Evolutionary conservation across 345 rosid species (phyloP), one percentile per base, ranked within the genome.

Genomic region (Dipteronia sinensis): DNA sequence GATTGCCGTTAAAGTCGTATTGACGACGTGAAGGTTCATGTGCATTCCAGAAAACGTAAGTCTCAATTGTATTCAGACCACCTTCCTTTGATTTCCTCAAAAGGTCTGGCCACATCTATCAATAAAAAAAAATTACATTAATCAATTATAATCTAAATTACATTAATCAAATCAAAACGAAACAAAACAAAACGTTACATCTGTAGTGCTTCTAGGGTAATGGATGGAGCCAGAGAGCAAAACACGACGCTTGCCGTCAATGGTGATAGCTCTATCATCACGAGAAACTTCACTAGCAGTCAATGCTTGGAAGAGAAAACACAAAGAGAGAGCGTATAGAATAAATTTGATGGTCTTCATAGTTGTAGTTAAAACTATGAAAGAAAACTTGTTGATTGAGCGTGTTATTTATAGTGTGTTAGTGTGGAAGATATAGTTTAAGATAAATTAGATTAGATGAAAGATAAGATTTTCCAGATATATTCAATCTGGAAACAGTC

Each of bases 31-130:
- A n/a, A 6, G 92, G 92, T 69, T 92, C 93, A 51, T 88, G 97
- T 15, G 73, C 83, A 23, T 93, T 83, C 97, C 93, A 91, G 6
- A 93, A 93, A 10, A 91, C 89, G 23, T 90, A 89, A 0, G 93
- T 91, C 75, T 93, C 92, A 17, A 91, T 77, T 0, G 90, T 84
- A 49, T 89, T 86, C 11, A 91, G 20, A 0, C 97, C 95, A 20
- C 95, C 97, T 16, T 89, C 92, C 69, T 91, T 91, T 0, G 90
- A 82, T 61, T 92, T 90, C 72, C 49, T 80, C 10, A 89, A 85
- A 3, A 92, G 79, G 64, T 84, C 86, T 5, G 94, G 92, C 94
- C 97, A 89, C 97, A 89, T 92, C 94, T 90, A 53, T 80, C 12
- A 46, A 46, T 9, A 0, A 46, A 46, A 46, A 10, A 10, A 0